Base-by-base conservation (phyloP, 169 alveolate genomes). In the Plasmodium cynomolgi region DNA sequence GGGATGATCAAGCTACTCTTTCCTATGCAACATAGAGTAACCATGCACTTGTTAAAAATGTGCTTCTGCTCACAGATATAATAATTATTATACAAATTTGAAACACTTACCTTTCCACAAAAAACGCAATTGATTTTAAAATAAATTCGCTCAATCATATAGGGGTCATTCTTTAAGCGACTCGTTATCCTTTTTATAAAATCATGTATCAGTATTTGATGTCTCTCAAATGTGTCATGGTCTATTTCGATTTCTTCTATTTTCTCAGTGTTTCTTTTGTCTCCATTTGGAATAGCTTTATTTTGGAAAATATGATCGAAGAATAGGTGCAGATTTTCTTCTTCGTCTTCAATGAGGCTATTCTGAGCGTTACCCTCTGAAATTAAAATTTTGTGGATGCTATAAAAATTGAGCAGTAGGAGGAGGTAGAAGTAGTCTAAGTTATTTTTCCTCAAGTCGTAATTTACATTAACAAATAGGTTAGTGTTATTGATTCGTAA, bases 1-100 rank as follows among this genome's bases (percentile, higher is more conserved):
- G 94, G 94, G 81, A 90, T 80, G n/a, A 81, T 15, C 17, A 90
- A 56, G 74, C 72, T 29, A 90, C 82, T 90, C 74, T 81, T 90
- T 7, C 82, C 68, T 56, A 90, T 90, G n/a, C 94, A 90, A 23
- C 94, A 56, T 58, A 90, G 82, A 26, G 86, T 90, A 29, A 74
- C 20, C 94, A 90, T 90, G 54, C 94, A 90, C 54, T 90, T 90
- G 83, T 80, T 80, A 79, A 90, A 90, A 39, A 90, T 74, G 82
- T 90, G 94, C 29, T 80, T 90, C 29, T 90, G 44, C 26, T 80
- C 84, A 68, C 94, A 90, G 44, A 90, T 81, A 41, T 90, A 90
- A 90, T 90, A 90, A 90, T 80, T 39, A 71, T 90, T 90, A 80
- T 90, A 90, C 74, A 90, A 41, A 79, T 90, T 90, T 3, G 94